Evolutionary conservation across 352 stramenopile genomes (phyloP).

Genomic region (Pythium volutum): DNA sequence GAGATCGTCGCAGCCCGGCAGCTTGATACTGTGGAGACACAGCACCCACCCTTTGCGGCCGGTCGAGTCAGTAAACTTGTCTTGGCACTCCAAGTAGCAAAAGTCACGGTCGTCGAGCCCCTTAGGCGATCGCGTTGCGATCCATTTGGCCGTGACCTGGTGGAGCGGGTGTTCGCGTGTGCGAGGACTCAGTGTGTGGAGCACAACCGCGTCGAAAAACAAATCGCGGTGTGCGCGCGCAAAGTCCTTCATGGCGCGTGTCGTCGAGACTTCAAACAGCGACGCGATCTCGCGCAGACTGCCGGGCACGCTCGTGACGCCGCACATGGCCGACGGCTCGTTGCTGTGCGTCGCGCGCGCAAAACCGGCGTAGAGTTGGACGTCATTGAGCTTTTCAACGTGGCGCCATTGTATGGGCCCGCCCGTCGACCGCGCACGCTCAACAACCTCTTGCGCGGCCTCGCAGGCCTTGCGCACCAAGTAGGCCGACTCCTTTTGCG

Average conservation of each 20-base stretch:
- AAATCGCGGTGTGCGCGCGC: slow-evolving; percentile 44
- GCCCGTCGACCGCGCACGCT: slow-evolving; percentile 55
- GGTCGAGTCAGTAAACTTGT: slow-evolving; percentile 82
- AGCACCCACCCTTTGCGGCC: slow-evolving; percentile 82
- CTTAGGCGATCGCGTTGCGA: slow-evolving; percentile 52
- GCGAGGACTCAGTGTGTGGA: slow-evolving; percentile 60
- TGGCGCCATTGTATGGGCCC: slow-evolving; percentile 73
- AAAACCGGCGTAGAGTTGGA: slow-evolving; percentile 73
- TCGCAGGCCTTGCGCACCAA: slow-evolving; percentile 81
- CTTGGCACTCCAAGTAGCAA: slow-evolving; percentile 80
- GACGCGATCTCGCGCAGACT: slow-evolving; percentile 68
- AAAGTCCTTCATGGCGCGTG: slow-evolving; percentile 73
- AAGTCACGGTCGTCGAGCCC: slow-evolving; percentile 70
- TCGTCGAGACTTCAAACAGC: slow-evolving; percentile 67
- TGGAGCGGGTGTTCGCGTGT: slow-evolving; percentile 78
- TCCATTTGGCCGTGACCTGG: slow-evolving; percentile 84
- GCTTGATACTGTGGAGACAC: slow-evolving; percentile 80
- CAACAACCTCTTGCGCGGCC: slow-evolving; percentile 72
- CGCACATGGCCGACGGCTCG: slow-evolving; percentile 62
- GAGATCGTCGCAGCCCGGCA: slow-evolving; percentile 73
- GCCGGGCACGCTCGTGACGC: slow-evolving; percentile 69
- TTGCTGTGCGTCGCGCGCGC: slow-evolving; percentile 34
- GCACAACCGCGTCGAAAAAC: slow-evolving; percentile 70
- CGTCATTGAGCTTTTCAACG: slow-evolving; percentile 69
- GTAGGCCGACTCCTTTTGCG: slow-evolving; percentile 61